Base-by-base conservation (phyloP, 1,284 basidiomycete genomes). In the Fistulinella cinereoalba region DNA sequence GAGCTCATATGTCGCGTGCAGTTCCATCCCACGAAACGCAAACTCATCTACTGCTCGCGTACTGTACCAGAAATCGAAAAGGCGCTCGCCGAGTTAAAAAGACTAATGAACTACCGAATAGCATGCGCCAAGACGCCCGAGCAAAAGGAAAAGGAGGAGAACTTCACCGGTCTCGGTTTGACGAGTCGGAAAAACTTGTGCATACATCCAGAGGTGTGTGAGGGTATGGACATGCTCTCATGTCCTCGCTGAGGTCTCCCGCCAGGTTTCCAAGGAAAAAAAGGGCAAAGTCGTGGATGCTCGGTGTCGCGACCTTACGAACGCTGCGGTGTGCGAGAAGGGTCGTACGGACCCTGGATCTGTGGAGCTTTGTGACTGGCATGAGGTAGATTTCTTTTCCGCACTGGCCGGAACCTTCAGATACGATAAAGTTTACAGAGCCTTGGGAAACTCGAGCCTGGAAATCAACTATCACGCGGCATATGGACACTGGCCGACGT, bases 1-100 rank as follows among this genome's bases (percentile, higher is more conserved):
- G 34, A 8, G 23, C 34, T 44, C 6, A 50, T 24, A 22, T 8
- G 22, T 28, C 33, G 1, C 29, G 23, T 19, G 29, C 42, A 95
- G 90, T 97, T 94, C 70, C 92, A 95, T 65, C 90, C 93, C 9
- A 88, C 85, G 8, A 85, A 87, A 52, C 81, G 97, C 53, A 99
- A 99, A 68, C 83, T 99, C 56, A 88, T 99, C 56, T 99, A 99
- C 69, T 99, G 97, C 70, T 99, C 97, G 21, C 95, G 97, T 63
- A 99, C 97, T 3, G 97, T 99, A n/a, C 97, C 97, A 6, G 97
- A 99, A 71, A 99, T 99, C 57, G 97, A 99, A 69, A 99, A 99
- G 69, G 97, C 97, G 0, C 74, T 99, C 39, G 85, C 94, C 1
- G 97, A 99, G 72, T 72, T 99, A 62, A 97, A 98, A 68, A 76